Evolutionary conservation across 495 filamentous ascomycete species (phyloP), one percentile per base, ranked within the genome.

Genomic region (Poronia punctata): DNA sequence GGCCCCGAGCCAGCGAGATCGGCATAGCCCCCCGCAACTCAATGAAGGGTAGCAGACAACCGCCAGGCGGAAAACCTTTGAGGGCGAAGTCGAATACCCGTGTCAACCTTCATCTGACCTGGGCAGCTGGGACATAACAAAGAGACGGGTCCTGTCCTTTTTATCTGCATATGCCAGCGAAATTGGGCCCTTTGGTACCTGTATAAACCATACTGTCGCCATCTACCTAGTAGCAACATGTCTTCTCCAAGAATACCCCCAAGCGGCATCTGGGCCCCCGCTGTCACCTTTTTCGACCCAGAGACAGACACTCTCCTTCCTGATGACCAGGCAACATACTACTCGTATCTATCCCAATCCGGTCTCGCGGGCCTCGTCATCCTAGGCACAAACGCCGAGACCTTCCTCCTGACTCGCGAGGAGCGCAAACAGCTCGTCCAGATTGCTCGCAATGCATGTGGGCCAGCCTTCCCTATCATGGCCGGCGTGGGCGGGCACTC

Each of bases 301-400:
- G 37, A 54, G 10, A 71, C 65, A 4, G 75, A 80, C 50, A 60
- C 51, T 0, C 47, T 82, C 33, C 68, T 77, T 52, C 58, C 74
- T 7, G 46, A 52, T 4, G 45, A 70, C 10, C 76, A 69, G 38
- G 45, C 46, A 16, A 70, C 53, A 39, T 83, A 82, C 64, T 79
- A 70, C 54, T 24, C 56, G 18, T 77, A 81, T 47, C 70, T 82
- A 4, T 67, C 73, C 8, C 53, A 48, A 11, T 67, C 70, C 1
- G 73, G 74, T 0, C 70, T 82, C 3, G 59, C 72, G 0, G 79
- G 79, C 2, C 64, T 82, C 3, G 67, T 82, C 4, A 68, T 82
- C 50, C 64, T 80, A 22, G 79, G 79, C 40, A 81, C 78, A 27
- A 82, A 82, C 58, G 76, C 76, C 43, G 78, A 83, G 55, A 72